A percentile compares a stretch with the other conserved stretches of the same genome.
These are phyloP conservation scores for Eucalyptus pauciflora DNA, from an alignment of 345 rosid genomes.

Conservation along the genomic window DNA sequence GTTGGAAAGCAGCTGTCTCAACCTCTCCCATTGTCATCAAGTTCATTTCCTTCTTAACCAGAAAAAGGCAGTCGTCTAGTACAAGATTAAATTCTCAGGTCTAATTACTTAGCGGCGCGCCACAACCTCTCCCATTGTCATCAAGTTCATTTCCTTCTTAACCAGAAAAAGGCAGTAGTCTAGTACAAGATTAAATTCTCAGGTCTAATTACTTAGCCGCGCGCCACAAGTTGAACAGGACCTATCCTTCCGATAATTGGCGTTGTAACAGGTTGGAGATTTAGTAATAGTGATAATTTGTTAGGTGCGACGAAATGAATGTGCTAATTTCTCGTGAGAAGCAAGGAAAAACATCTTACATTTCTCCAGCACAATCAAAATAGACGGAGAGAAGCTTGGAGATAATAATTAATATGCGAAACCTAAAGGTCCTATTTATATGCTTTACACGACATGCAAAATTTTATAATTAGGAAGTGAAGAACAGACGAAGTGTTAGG, in stretches of 20 bases:
- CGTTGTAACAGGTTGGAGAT: neutral
- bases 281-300: neutral
- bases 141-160: neutral
- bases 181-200: neutral
- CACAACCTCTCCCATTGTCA: neutral
- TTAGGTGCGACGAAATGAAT: neutral
- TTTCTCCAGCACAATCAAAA: neutral
- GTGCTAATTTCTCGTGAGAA: neutral
- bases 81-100: neutral
- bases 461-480: neutral
- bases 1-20: neutral
- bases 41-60: neutral
- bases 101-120: neutral
- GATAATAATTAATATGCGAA: neutral
- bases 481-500: neutral
- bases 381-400: neutral
- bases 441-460: neutral
- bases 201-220: neutral
- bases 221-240: neutral
- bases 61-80: neutral
- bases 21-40: neutral
- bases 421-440: neutral
- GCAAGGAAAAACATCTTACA: neutral
- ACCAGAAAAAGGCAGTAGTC: neutral
- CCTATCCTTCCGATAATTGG: neutral